Conservation (phyloP, 768 basidiomycete species). For the Kwoniella mangroviensis region DNA sequence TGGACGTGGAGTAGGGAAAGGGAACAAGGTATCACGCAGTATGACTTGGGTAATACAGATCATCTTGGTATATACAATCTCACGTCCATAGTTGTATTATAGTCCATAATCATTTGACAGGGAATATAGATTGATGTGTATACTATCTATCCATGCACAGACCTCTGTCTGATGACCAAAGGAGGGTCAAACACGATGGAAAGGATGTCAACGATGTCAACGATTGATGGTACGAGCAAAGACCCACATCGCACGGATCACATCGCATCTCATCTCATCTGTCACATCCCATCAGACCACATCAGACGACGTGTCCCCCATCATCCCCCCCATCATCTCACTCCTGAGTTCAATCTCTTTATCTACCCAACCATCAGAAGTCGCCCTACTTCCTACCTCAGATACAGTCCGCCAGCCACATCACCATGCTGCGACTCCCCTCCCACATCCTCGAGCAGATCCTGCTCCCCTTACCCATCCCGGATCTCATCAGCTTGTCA, state of each 20-base stretch:
- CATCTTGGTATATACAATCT: too few relatives aligned
- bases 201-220: neutral
- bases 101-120: too few relatives aligned
- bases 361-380: neutral
- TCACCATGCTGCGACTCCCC: neutral
- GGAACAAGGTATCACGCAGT: too few relatives aligned
- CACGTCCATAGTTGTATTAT: too few relatives aligned
- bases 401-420: too few relatives aligned
- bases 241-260: neutral
- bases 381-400: too few relatives aligned
- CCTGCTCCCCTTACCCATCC: neutral
- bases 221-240: neutral
- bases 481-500: neutral
- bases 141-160: neutral
- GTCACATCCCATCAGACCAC: too few relatives aligned
- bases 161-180: neutral
- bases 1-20: slow-evolving; percentile 20
- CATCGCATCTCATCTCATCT: neutral
- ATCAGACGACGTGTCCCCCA: too few relatives aligned
- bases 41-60: too few relatives aligned
- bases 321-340: neutral
- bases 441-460: neutral
- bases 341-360: too few relatives aligned
- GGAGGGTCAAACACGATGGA: neutral
- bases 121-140: too few relatives aligned